Evolutionary conservation across 177 flowering plant genomes (phyloP).

Genomic region (Tripterygium wilfordii): DNA sequence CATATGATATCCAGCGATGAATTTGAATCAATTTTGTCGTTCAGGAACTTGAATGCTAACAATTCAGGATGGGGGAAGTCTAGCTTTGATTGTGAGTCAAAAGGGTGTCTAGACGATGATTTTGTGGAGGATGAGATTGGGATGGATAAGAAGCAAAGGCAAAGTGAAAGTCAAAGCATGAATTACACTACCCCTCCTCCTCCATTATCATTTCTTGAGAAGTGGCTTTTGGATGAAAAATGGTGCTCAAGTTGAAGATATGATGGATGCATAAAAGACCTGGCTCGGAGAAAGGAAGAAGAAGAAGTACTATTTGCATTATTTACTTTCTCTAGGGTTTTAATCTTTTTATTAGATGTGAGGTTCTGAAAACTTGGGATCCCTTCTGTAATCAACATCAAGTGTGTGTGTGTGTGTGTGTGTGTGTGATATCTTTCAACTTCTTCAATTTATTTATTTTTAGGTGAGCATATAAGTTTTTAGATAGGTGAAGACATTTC

Average conservation of each 20-base stretch:
- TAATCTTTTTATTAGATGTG: not conserved
- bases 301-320: too few species aligned
- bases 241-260: slow-evolving; percentile 45
- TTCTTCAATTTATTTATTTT: too few species aligned
- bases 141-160: slow-evolving; percentile 18
- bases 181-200: slow-evolving; percentile 15
- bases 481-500: too few species aligned
- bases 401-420: not conserved
- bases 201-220: slow-evolving; percentile 64
- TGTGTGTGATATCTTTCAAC: too few species aligned
- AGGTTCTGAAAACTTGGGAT: slow-evolving; percentile 17
- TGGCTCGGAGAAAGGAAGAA: not conserved
- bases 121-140: slow-evolving; percentile 1
- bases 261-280: slow-evolving; percentile 22
- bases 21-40: slow-evolving; percentile 42
- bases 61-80: slow-evolving; percentile 39
- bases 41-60: slow-evolving; percentile 40
- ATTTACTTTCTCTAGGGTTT: not conserved
- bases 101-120: not conserved
- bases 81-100: slow-evolving; percentile 12
- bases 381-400: slow-evolving; percentile 13
- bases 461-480: too few species aligned
- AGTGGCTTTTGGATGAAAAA: slow-evolving; percentile 81
- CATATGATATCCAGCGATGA: slow-evolving; percentile 35
- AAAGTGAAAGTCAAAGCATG: slow-evolving; percentile 4